Conservation (phyloP, 176 grass and related monocot genomes). For the Musa schizocarpa region DNA sequence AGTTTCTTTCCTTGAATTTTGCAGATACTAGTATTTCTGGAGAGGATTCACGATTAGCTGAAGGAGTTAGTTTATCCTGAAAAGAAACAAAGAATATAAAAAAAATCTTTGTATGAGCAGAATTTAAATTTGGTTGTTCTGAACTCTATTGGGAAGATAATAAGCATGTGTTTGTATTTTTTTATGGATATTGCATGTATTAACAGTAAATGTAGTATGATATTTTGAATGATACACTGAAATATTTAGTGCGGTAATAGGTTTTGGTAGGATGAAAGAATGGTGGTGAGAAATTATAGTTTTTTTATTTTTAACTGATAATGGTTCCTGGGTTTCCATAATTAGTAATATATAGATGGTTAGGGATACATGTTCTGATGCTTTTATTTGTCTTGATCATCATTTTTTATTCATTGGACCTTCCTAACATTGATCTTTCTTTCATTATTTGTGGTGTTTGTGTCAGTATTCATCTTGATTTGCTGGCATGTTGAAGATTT, state of each 20-base stretch:
- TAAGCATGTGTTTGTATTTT: background rate
- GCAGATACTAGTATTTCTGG: constrained; percentile 7
- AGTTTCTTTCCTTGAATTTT: constrained; percentile 1
- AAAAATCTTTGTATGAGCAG: background rate
- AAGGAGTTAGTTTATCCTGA: background rate
- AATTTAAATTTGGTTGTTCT: background rate
- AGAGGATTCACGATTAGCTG: background rate
- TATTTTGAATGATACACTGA: background rate
- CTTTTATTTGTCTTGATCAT: too few relatives aligned
- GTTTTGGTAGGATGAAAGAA: background rate
- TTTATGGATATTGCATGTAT: constrained; percentile 1
- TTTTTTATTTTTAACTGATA: background rate
- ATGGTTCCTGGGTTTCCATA: background rate
- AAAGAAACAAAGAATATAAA: background rate
- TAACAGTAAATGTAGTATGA: background rate
- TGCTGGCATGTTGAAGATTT: background rate
- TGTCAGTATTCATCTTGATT: background rate
- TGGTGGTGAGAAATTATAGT: background rate
- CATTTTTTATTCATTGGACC: background rate
- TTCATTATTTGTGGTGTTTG: background rate
- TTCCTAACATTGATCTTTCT: background rate
- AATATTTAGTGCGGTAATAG: background rate
- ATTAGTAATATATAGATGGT: background rate
- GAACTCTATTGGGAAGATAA: background rate
- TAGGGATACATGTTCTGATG: background rate